A percentile compares a stretch with the other conserved stretches of the same genome.
These are phyloP conservation scores for Xylariaceae sp. DNA, from an alignment of 2,329 filamentous ascomycete species.

Conservation along the genomic window DNA sequence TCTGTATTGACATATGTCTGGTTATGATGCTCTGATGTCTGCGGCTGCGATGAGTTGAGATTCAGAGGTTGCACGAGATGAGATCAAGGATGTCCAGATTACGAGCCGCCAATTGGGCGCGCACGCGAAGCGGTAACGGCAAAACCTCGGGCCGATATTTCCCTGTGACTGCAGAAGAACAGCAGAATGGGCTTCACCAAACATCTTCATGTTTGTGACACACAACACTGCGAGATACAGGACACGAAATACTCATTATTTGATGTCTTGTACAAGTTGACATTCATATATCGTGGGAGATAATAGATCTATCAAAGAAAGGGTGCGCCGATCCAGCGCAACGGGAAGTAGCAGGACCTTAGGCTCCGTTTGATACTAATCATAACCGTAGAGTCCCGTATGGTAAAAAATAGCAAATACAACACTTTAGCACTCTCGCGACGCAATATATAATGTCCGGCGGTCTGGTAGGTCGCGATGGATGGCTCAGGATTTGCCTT, in stretches of 20 bases:
- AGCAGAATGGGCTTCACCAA: too few species aligned
- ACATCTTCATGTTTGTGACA: not conserved
- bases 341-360: not conserved
- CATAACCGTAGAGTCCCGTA: not conserved
- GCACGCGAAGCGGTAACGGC: slow-evolving; percentile 6
- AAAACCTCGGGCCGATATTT: slow-evolving; percentile 18
- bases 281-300: too few species aligned
- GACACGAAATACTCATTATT: not conserved
- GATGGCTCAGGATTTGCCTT: too few species aligned
- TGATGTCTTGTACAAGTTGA: not conserved
- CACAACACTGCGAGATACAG: not conserved
- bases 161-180: not conserved
- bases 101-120: slow-evolving; percentile 8
- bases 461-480: too few species aligned
- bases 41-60: slow-evolving; percentile 1
- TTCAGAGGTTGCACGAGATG: slow-evolving; percentile 17
- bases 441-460: too few species aligned
- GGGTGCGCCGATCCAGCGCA: too few species aligned
- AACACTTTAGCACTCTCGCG: too few species aligned
- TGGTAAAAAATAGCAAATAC: not conserved
- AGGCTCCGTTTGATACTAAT: slow-evolving; percentile 1
- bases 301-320: too few species aligned
- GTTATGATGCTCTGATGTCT: not conserved
- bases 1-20: too few species aligned
- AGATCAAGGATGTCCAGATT: slow-evolving; percentile 14